Percentiles rank a stretch among this genome's conserved stretches.
Evolutionary conservation across 176 grass and related monocot genomes (phyloP).

Genomic region (Musa beccarii): DNA sequence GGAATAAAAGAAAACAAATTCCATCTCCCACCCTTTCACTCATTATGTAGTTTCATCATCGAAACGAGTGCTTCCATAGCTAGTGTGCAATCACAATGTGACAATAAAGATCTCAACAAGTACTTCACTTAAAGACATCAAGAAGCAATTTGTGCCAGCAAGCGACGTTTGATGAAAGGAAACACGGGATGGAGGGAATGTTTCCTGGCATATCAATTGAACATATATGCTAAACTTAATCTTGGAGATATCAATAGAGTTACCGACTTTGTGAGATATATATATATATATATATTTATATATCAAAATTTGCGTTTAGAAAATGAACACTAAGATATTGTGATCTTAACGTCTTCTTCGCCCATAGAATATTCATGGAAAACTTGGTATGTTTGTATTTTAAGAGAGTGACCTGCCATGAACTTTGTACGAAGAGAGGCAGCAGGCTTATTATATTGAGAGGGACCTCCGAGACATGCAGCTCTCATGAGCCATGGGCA

Average conservation of each 20-base stretch:
- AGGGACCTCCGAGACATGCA: too few relatives aligned
- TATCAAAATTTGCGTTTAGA: not conserved
- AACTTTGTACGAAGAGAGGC: too few relatives aligned
- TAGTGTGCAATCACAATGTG: too few relatives aligned
- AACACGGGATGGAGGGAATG: not conserved
- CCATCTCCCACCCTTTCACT: too few relatives aligned
- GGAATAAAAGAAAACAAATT: too few relatives aligned
- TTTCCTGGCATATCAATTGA: not conserved
- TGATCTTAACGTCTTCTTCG: not conserved
- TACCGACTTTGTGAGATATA: not conserved
- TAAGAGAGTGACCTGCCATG: too few relatives aligned
- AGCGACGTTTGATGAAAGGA: not conserved
- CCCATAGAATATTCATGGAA: not conserved
- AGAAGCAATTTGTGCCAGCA: not conserved
- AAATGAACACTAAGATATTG: not conserved
- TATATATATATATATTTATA: not conserved
- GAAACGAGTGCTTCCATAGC: too few relatives aligned
- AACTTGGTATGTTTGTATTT: not conserved
- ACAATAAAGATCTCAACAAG: not conserved
- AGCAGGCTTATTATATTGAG: too few relatives aligned
- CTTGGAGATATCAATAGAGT: not conserved
- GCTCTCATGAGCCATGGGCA: too few relatives aligned
- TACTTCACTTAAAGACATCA: not conserved
- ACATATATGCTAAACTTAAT: not conserved
- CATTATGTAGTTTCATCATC: too few relatives aligned